Base-by-base conservation (phyloP, 345 rosid species). In the Populus nigra region DNA sequence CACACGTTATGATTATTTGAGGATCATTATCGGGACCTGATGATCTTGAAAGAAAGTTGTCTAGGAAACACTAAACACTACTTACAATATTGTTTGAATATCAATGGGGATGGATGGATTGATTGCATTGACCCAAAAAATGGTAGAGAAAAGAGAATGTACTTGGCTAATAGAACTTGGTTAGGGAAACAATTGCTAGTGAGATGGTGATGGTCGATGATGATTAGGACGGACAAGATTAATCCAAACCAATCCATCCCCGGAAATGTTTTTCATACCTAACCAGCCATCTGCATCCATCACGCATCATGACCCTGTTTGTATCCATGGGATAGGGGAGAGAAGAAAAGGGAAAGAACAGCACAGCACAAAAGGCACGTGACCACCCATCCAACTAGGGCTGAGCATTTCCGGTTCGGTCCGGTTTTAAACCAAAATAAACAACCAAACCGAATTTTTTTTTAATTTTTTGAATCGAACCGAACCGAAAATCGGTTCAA, bases 291-390 rank as follows among this genome's bases (percentile, higher is more conserved):
- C 76, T 38, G 8, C 8, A 23, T 45, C 10, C 71, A 35, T 11
- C 36, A 17, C 5, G 41, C 31, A 27, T 45, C 18, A 69, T 7
- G 10, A 59, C 61, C 31, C 29, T 13, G 27, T 1, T 0, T 5
- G 10, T 36, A 36, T 6, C 8, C 7, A 36, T 36, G 39, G 39
- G 39, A 36, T 36, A 36, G 8, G 33, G 39, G 31, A 8, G 29
- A 27, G 16, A 1, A 9, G 18, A 68, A 53, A 55, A 49, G 50
- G 23, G 17, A n/a, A 31, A 65, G 20, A 33, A 33, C 33, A 47
- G 55, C 79, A 78, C 39, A 33, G 35, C 35, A 33, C 85, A 50
- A 22, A 74, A 74, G 73, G 43, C 76, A 77, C 82, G 83, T 79
- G 85, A 79, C 69, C 66, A 25, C 69, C 50, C 39, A 45, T 25